Percentiles rank a stretch among this genome's conserved stretches.
phyloP scores from a whole-genome alignment of 139 green algal species.

The Tetratostichococcus sp. region DNA sequence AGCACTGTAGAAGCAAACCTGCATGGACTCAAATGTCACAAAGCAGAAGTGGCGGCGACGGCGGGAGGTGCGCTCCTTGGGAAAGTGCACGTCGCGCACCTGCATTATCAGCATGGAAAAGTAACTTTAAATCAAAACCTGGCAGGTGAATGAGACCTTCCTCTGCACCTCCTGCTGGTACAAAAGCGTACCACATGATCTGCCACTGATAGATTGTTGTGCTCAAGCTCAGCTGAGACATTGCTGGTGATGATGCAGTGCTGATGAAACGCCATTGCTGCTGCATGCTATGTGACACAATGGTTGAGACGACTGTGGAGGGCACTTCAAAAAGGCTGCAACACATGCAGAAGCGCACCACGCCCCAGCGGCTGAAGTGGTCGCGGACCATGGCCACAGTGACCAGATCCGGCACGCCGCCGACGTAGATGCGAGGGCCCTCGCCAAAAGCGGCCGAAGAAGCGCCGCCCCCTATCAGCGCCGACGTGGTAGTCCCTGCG shows the following conservation, averaged over 20 bases:
- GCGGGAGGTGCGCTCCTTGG: slow-evolving; percentile 9
- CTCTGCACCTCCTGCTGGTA: neutral
- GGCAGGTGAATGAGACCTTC: neutral
- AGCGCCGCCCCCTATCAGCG: too few relatives aligned
- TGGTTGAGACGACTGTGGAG: too few relatives aligned
- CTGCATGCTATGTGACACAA: too few relatives aligned
- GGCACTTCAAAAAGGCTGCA: neutral
- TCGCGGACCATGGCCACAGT: slow-evolving; percentile 17
- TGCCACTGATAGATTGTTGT: too few relatives aligned
- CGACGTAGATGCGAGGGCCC: slow-evolving; percentile 21
- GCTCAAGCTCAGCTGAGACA: too few relatives aligned
- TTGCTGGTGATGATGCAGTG: too few relatives aligned
- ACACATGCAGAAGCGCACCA: neutral
- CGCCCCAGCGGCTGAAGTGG: slow-evolving; percentile 24
- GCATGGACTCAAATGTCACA: slow-evolving; percentile 16
- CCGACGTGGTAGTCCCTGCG: too few relatives aligned
- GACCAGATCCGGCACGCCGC: slow-evolving; percentile 15
- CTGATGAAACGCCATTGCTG: too few relatives aligned
- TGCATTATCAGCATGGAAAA: neutral
- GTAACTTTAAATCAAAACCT: neutral
- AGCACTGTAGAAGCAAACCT: slow-evolving; percentile 1
- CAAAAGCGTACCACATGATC: too few relatives aligned
- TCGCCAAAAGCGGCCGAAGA: slow-evolving; percentile 1
- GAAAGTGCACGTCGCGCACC: slow-evolving; percentile 21
- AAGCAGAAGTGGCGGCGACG: slow-evolving; percentile 18